phyloP scores from a whole-genome alignment of 805 yeast genomes.

The Yarrowia yakushimensis region DNA sequence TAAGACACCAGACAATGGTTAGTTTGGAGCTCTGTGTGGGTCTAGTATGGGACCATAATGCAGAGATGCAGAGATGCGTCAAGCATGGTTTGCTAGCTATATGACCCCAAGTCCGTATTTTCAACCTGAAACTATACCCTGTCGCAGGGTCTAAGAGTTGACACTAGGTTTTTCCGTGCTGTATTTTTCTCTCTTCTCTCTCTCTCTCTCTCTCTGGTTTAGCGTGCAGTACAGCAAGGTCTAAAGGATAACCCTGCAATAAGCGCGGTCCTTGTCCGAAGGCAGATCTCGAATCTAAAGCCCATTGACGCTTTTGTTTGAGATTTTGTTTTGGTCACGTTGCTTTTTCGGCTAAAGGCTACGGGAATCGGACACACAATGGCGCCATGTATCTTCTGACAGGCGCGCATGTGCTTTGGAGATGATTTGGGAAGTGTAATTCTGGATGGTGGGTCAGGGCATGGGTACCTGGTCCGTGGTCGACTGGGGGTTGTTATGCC shows the following conservation, averaged over 20 bases:
- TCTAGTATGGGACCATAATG: no score
- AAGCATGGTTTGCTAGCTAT: no score
- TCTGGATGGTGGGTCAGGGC: no score
- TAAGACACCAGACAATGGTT: no score
- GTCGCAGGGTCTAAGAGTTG: conserved; percentile 2
- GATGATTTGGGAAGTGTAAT: not conserved
- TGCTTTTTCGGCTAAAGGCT: conserved; percentile 13
- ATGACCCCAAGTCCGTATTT: no score
- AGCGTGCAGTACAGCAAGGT: not conserved
- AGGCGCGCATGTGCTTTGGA: not conserved
- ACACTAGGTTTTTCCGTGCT: not conserved
- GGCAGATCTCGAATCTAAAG: not conserved
- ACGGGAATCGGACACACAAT: conserved; percentile 13
- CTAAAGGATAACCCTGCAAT: not conserved
- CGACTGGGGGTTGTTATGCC: no score
- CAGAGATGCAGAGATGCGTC: no score
- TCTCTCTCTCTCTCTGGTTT: not conserved
- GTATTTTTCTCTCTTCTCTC: not conserved
- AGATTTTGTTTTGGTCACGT: conserved; percentile 9
- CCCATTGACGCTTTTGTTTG: conserved; percentile 15
- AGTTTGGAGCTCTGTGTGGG: no score
- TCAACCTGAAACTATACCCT: conserved; percentile 5
- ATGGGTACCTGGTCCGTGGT: no score
- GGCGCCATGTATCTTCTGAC: conserved; percentile 5
- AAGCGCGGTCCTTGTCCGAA: not conserved